Evolutionary conservation across 1,284 basidiomycete genomes (phyloP), one percentile per base, ranked within the genome.

Genomic region (Schizophyllum amplum): DNA sequence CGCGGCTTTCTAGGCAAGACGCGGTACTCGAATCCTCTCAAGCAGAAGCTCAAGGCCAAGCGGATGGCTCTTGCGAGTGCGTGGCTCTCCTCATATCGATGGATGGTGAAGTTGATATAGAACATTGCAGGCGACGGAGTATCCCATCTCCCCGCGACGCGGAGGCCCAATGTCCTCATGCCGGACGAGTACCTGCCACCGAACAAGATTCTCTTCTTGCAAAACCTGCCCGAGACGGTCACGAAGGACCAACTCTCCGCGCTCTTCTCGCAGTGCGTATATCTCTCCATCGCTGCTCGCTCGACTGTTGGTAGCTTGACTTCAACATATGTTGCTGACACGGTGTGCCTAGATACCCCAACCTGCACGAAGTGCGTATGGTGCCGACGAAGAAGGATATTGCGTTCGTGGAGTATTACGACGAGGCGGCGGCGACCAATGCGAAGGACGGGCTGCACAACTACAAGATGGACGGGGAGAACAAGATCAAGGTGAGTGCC

Each of bases 121-220:
- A 86, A 86, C 70, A 9, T 9, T 42, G 33, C 33, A 42, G 33
- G 33, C 33, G 90, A 92, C 52, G 87, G 89, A 27, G 82, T 79
- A 33, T 74, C 81, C 17, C 76, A 86, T 7, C 72, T 76, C 15
- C 82, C 89, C 20, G 80, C 80, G 47, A 73, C 87, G 24, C 90
- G 87, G 71, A 81, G 90, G 56, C 87, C 89, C 27, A 83, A 86
- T 63, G 87, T 98, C 62, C 91, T 94, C 69, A 95, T 97, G 91
- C 95, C 97, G 26, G 96, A 99, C 87, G 96, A 99, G 72, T 99
- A 99, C 73, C 82, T 99, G 6, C 97, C 97, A 4, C 96, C 96
- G 26, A 99, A 99, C 88, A 94, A 94, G 71, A 96, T 98, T 73
- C 82, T 99, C 57, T 99, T 99, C 81, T 71, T 99, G 62, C 96